A percentile compares a stretch with the other conserved stretches of the same genome.
Conservation (phyloP, 2,329 filamentous ascomycete species). For the Thielaviopsis musarum region DNA sequence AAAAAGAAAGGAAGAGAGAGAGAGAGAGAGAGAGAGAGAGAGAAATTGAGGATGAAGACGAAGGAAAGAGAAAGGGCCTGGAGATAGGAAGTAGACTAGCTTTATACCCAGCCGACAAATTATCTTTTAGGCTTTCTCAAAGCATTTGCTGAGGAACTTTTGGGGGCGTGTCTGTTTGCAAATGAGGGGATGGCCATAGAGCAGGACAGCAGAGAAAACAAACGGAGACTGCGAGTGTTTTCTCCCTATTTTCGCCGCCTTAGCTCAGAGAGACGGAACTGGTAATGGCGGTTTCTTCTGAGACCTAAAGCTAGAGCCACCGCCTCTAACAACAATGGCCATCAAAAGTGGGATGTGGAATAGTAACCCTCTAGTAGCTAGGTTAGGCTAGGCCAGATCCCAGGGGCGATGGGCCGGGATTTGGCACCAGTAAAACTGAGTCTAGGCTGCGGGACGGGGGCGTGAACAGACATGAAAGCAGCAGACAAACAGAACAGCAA, state of each 20-base stretch:
- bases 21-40: background rate
- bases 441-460: conserved; percentile 3
- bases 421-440: conserved; percentile 4
- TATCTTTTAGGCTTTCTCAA: background rate
- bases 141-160: background rate
- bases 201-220: background rate
- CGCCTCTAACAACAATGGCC: background rate
- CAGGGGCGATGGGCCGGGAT: background rate
- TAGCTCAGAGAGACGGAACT: background rate
- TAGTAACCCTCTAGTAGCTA: background rate
- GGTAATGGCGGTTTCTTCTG: background rate
- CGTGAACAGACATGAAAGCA: conserved; percentile 1
- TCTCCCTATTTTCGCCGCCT: background rate
- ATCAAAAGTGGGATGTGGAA: background rate
- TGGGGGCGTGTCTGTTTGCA: background rate
- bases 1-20: background rate
- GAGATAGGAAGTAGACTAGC: background rate
- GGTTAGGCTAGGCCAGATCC: background rate
- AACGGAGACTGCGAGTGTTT: background rate
- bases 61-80: too few relatives aligned
- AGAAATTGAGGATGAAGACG: background rate
- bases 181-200: background rate
- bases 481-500: background rate
- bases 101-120: background rate
- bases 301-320: background rate